Conservation (phyloP, 768 basidiomycete genomes). For the Lactarius sanguifluus region DNA sequence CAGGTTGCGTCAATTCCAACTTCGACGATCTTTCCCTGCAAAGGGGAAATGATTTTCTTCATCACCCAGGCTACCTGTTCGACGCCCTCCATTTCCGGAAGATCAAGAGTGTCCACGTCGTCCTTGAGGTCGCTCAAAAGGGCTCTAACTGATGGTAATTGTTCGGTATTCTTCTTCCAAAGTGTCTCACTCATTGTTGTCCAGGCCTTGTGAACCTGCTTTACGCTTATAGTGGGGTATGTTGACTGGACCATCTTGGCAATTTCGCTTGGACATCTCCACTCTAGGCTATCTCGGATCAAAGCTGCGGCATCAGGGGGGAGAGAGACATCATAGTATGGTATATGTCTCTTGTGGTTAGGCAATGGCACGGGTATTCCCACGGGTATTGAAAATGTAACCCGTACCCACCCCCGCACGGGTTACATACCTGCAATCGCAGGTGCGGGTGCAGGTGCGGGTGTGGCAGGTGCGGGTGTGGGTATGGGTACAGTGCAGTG, state of each 20-base stretch:
- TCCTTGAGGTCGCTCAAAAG: neutral
- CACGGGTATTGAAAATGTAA: too few species aligned
- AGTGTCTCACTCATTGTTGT: neutral
- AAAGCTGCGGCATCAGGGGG: neutral
- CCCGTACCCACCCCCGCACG: too few species aligned
- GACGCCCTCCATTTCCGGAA: neutral
- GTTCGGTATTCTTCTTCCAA: neutral
- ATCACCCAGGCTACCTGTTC: neutral
- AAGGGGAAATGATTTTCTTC: neutral
- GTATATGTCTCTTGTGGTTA: neutral
- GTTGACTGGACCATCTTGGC: neutral
- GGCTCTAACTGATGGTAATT: neutral
- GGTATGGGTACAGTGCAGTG: too few species aligned
- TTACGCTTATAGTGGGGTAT: neutral
- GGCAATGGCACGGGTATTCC: too few species aligned
- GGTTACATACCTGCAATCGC: too few species aligned
- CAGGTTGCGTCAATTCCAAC: slow-evolving; percentile 1
- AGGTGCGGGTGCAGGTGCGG: too few species aligned
- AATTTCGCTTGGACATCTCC: neutral
- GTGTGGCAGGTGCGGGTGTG: too few species aligned
- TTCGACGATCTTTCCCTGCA: neutral
- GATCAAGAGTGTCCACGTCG: neutral
- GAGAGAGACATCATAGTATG: neutral
- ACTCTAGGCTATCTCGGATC: neutral
- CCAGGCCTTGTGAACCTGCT: neutral